Evolutionary conservation across 2,329 filamentous ascomycete species (phyloP).

Genomic region (Hortaea werneckii): DNA sequence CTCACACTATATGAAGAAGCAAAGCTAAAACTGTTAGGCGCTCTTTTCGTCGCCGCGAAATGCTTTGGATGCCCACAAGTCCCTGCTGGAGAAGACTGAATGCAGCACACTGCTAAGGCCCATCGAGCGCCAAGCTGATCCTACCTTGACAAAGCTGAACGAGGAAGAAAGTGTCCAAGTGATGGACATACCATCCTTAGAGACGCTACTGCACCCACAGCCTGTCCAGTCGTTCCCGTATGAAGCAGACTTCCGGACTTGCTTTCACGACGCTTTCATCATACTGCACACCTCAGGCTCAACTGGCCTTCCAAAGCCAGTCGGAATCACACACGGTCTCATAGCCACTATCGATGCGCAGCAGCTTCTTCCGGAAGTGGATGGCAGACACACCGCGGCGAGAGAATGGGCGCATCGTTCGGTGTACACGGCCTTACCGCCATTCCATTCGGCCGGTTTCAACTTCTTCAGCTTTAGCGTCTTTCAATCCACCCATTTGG

Average conservation of each 20-base stretch:
- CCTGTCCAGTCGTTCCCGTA: background rate
- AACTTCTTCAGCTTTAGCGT: too few species aligned
- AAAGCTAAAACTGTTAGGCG: background rate
- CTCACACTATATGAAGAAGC: background rate
- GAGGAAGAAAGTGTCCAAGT: background rate
- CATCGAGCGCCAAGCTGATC: constrained; percentile 1
- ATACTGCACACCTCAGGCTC: constrained; percentile 5
- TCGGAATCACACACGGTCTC: constrained; percentile 1
- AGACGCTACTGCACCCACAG: background rate
- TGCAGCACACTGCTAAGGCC: background rate
- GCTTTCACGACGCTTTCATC: background rate
- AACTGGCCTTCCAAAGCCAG: constrained; percentile 5
- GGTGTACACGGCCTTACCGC: too few species aligned
- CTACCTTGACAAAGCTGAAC: background rate
- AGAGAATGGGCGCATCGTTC: too few species aligned
- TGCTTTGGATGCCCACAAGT: too few species aligned
- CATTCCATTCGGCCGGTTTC: too few species aligned
- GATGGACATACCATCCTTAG: background rate
- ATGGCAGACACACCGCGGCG: too few species aligned
- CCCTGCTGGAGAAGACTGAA: too few species aligned
- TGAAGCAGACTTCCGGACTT: background rate
- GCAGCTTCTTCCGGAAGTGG: too few species aligned
- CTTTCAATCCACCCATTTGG: too few species aligned
- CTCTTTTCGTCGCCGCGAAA: too few species aligned
- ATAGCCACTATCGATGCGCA: background rate